Evolutionary conservation across 164 flowering plant species (phyloP), one percentile per base, ranked within the genome.

Genomic region (Santalum album): DNA sequence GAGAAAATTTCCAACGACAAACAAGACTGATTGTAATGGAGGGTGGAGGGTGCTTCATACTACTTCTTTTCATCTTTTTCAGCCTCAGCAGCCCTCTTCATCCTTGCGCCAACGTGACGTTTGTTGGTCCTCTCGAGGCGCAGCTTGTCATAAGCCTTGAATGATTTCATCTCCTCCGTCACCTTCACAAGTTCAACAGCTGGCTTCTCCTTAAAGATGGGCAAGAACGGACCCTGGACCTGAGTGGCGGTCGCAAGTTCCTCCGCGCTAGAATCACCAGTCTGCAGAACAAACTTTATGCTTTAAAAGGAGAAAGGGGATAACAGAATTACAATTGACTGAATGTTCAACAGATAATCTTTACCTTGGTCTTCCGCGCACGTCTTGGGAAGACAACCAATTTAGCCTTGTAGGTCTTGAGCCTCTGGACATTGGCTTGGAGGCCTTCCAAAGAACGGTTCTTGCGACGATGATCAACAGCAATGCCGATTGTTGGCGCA

Each of bases 381-480:
- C 77, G 78, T 56, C 96, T 81, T 60, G 96, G 92, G 82, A 87
- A 87, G 72, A 87, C 71, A 58, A 87, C 87, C 20, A 87, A 54
- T 58, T 84, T 83, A 32, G 92, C 83, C 77, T 87, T 87, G 83
- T 82, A 84, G 1, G 90, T 81, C 72, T 82, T 81, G 66, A 84
- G 70, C 78, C 95, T 74, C 68, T 82, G 84, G 10, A 82, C 80
- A 72, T 87, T 87, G 0, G 78, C 65, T 63, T 87, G 96, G 21
- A 87, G 80, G 51, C 86, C 76, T 65, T 83, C 96, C 59, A 84
- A 53, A 7, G 96, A 84, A 15, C 80, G 66, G 69, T 87, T 87
- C 68, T 60, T 80, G 56, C 96, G 74, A 1, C 91, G 77, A 36
- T 84, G 87, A 54, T 87, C 91, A 34, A 82, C 91, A 0, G 96